Conservation (phyloP, 345 rosid genomes). For the Tarenaya hassleriana region DNA sequence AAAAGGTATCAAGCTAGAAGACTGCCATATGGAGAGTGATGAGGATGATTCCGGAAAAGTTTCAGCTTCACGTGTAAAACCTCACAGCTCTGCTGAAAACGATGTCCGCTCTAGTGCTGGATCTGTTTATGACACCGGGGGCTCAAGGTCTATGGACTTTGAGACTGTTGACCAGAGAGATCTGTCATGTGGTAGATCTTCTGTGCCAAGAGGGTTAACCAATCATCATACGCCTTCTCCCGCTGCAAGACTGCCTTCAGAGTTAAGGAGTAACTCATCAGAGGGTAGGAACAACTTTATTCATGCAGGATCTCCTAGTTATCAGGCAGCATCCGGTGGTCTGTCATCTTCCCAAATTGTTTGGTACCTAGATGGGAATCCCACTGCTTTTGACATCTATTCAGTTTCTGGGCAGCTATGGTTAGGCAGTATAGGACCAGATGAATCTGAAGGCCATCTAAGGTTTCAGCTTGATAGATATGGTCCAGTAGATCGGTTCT, state of each 20-base stretch:
- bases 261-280: slow-evolving; percentile 56
- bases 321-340: slow-evolving; percentile 38
- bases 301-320: slow-evolving; percentile 54
- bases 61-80: slow-evolving; percentile 37
- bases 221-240: slow-evolving; percentile 64
- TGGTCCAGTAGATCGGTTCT: slow-evolving; percentile 76
- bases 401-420: slow-evolving; percentile 87
- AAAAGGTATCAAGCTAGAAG: slow-evolving; percentile 42
- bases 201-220: slow-evolving; percentile 47
- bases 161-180: slow-evolving; percentile 66
- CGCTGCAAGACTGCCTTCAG: slow-evolving; percentile 43
- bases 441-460: slow-evolving; percentile 69
- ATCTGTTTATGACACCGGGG: slow-evolving; percentile 50
- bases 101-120: slow-evolving; percentile 47
- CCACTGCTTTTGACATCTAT: slow-evolving; percentile 61
- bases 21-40: slow-evolving; percentile 46
- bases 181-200: slow-evolving; percentile 54
- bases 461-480: slow-evolving; percentile 83
- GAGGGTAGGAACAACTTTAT: slow-evolving; percentile 50
- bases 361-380: slow-evolving; percentile 84
- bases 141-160: slow-evolving; percentile 54
- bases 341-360: slow-evolving; percentile 39
- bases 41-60: slow-evolving; percentile 43
- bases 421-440: slow-evolving; percentile 74
- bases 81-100: slow-evolving; percentile 34